phyloP scores from a whole-genome alignment of 78 protist genomes.

The Thecamonas trahens region DNA sequence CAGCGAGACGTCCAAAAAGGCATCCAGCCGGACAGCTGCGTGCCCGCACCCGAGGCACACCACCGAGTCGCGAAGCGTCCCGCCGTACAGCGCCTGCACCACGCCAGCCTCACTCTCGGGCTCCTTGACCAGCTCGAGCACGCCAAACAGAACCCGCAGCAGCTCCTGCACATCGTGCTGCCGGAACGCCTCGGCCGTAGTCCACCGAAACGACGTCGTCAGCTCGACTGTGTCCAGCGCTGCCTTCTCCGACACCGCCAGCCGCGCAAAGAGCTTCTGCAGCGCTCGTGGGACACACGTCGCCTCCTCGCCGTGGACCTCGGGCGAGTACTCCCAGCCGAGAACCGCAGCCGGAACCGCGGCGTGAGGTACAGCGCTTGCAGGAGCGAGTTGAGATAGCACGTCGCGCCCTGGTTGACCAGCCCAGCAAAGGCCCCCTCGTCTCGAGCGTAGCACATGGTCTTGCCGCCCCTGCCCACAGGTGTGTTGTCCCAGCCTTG shows the following conservation, averaged over 20 bases:
- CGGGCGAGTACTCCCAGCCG: background rate
- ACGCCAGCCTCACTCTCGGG: background rate
- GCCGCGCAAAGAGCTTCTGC: background rate
- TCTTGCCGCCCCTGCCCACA: no score
- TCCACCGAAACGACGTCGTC: constrained; percentile 23
- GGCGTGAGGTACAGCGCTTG: background rate
- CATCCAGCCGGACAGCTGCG: background rate
- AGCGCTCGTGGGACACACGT: background rate
- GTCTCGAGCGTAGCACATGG: no score
- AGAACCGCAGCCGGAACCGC: background rate
- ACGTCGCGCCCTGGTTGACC: background rate
- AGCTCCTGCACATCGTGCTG: constrained; percentile 32
- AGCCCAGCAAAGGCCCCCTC: background rate
- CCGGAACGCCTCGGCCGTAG: background rate
- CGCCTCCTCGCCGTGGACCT: background rate
- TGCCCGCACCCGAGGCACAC: background rate
- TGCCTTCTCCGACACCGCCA: background rate
- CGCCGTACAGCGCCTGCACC: background rate
- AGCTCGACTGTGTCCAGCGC: constrained; percentile 3
- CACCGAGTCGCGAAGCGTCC: background rate
- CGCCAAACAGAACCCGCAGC: constrained; percentile 16
- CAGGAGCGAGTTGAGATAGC: no score
- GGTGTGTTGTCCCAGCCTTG: no score
- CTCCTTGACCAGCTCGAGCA: background rate
- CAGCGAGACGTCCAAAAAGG: constrained; percentile 2